Evolutionary conservation across 2,329 filamentous ascomycete species (phyloP).

Genomic region (Ciborinia camelliae): DNA sequence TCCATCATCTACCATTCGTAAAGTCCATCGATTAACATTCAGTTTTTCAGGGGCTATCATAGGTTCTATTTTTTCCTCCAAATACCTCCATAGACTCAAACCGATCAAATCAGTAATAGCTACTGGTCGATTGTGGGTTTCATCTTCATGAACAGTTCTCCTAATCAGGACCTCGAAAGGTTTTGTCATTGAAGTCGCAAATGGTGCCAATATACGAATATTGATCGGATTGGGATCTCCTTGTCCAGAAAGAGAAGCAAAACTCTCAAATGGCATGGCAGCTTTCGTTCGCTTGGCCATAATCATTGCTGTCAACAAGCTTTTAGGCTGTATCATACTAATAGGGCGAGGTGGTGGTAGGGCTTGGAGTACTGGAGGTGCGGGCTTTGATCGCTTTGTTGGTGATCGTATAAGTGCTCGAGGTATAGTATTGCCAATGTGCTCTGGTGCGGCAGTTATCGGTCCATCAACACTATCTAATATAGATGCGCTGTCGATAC

Average conservation of each 20-base stretch:
- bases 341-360: constrained; percentile 67
- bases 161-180: constrained; percentile 70
- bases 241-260: constrained; percentile 72
- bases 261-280: constrained; percentile 70
- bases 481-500: constrained; percentile 68
- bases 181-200: constrained; percentile 60
- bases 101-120: constrained; percentile 80
- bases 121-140: constrained; percentile 58
- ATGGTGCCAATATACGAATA: constrained; percentile 74
- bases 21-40: constrained; percentile 78
- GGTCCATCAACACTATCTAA: constrained; percentile 60
- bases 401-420: constrained; percentile 59
- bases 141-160: constrained; percentile 64
- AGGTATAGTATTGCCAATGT: constrained; percentile 62
- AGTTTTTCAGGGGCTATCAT: constrained; percentile 60
- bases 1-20: constrained; percentile 80
- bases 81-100: constrained; percentile 72
- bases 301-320: constrained; percentile 67
- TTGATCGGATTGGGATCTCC: constrained; percentile 73
- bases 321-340: constrained; percentile 67
- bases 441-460: constrained; percentile 51
- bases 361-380: constrained; percentile 56
- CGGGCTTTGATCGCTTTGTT: constrained; percentile 60
- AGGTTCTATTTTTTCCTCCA: constrained; percentile 71
- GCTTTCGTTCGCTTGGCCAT: constrained; percentile 69